Evolutionary conservation across 257 asterid species (phyloP).

Genomic region (Lavandula angustifolia): DNA sequence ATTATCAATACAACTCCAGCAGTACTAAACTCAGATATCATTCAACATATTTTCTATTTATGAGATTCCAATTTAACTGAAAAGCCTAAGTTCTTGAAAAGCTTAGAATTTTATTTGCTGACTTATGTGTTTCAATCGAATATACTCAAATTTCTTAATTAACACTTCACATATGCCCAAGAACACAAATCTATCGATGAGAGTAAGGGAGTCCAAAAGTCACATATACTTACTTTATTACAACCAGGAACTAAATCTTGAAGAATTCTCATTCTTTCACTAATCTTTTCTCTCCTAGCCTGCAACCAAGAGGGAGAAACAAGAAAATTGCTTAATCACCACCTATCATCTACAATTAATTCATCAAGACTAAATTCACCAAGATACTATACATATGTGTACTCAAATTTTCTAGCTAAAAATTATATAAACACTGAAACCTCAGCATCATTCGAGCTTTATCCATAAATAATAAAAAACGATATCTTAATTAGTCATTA

Average conservation of each 20-base stretch:
- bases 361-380: conserved; percentile 20
- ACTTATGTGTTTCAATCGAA: conserved; percentile 5
- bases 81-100: conserved; percentile 16
- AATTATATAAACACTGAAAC: background rate
- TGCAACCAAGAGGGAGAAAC: conserved; percentile 37
- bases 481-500: conserved; percentile 32
- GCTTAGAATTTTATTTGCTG: background rate
- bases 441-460: background rate
- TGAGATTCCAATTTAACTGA: conserved; percentile 7
- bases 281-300: conserved; percentile 72
- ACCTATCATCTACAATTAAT: conserved; percentile 11
- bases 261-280: conserved; percentile 68
- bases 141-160: background rate
- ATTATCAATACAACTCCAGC: background rate
- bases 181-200: background rate
- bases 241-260: conserved; percentile 72
- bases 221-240: conserved; percentile 50
- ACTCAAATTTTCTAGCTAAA: conserved; percentile 3
- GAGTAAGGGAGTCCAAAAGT: conserved; percentile 15
- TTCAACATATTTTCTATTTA: background rate
- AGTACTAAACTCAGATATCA: conserved; percentile 2
- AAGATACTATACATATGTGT: background rate
- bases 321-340: conserved; percentile 21
- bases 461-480: background rate
- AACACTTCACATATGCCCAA: background rate